A percentile compares a stretch with the other conserved stretches of the same genome.
Evolutionary conservation across 1,284 basidiomycete genomes (phyloP).

Genomic region (Puccinia hordei): DNA sequence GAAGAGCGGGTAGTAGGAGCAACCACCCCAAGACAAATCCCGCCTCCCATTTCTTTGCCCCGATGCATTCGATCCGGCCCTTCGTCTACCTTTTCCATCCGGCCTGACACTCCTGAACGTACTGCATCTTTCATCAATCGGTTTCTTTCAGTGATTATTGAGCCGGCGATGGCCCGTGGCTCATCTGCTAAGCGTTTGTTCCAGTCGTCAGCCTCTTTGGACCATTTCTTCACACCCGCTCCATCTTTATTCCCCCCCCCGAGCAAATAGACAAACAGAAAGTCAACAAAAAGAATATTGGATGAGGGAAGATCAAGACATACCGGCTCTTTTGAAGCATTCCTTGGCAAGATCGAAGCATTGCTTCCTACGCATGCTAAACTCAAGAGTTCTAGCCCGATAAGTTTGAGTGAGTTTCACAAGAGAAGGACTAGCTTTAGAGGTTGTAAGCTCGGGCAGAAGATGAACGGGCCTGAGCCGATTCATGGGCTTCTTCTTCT

Average conservation of each 20-base stretch:
- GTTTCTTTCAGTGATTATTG: neutral
- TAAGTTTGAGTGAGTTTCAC: neutral
- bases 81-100: neutral
- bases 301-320: neutral
- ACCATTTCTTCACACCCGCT: slow-evolving; percentile 18
- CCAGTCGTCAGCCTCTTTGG: neutral
- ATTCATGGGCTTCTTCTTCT: neutral
- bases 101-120: neutral
- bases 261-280: no score
- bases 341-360: slow-evolving; percentile 1
- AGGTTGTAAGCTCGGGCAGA: neutral
- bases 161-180: neutral
- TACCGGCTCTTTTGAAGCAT: neutral
- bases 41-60: slow-evolving; percentile 34
- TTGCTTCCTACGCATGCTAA: slow-evolving; percentile 1
- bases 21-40: slow-evolving; percentile 34
- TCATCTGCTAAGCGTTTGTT: neutral
- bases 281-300: no score
- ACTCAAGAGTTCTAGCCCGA: neutral
- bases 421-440: neutral
- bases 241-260: neutral
- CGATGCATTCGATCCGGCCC: slow-evolving; percentile 19
- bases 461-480: neutral
- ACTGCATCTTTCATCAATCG: slow-evolving; percentile 31
- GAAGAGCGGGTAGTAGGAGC: neutral